Base-by-base conservation (phyloP, 2,329 filamentous ascomycete genomes). In the Talaromyces albobiverticillius region DNA sequence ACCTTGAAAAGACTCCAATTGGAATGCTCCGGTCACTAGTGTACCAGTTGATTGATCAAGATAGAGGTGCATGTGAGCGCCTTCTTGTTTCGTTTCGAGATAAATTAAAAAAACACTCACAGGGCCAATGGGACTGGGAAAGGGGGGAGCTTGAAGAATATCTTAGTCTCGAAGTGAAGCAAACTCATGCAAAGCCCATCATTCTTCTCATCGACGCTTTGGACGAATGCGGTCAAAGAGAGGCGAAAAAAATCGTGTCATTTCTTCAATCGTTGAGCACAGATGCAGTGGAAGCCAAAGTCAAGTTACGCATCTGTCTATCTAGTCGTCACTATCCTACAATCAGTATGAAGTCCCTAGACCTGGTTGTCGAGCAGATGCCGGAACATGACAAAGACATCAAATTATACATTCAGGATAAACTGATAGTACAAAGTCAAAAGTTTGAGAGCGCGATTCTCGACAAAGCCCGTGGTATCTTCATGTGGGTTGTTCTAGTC, bases 261-360 rank as follows among this genome's bases (percentile, higher is more conserved):
- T 76, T 75, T 50, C 74, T 81, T 11, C 69, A 78, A 48, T 58
- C 67, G 0, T 52, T 80, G 0, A 67, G 69, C 0, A 59, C 72
- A 2, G 9, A 60, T 0, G 64, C 69, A 2, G 49, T 61, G 0
- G 50, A 61, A 3, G 53, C 25, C 0, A 45, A 48, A 0, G 41
- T 62, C 0, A 3, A 26, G 0, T 60, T 81, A 0, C 62, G 56
- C 0, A 59, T 77, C 0, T 79, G 74, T 48, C 72, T 80, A 2
- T 76, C 78, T 0, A 80, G 77, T 46, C 66, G 80, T 0, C 75
- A 79, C 32, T 81, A 80, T 18, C 78, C 78, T 0, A 53, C 73
- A 5, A 72, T 81, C 20, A 66, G 50, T 14, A 46, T 23, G 26
- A 29, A 77, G 32, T 59, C 62, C 0, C 60, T 75, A 55, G 53